Base-by-base conservation (phyloP, 2,329 filamentous ascomycete species). In the Botrytis fabae region DNA sequence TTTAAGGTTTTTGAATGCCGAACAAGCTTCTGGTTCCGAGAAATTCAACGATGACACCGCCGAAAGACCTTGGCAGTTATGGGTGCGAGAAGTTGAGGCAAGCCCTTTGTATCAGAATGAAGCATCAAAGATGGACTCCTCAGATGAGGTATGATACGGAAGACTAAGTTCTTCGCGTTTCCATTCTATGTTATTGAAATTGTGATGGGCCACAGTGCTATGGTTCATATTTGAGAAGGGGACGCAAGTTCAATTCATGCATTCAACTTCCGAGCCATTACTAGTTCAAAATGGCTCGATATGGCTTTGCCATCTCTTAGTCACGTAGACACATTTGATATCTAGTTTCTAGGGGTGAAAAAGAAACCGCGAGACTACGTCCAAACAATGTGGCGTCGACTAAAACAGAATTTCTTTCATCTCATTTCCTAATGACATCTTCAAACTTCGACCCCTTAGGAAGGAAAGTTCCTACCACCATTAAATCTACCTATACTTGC, bases 41-140 rank as follows among this genome's bases (percentile, higher is more conserved):
- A 76, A 76, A 70, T 80, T 81, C 76, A 80, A 76, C 69, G 78
- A 79, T 65, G 73, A 72, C 3, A 78, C 77, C 20, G 75, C 77
- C 71, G 77, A 78, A 65, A 75, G 79, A 68, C 75, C 79, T 40
- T 81, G 80, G 80, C 71, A 70, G 44, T 74, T 81, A 54, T 81
- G 79, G 80, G 73, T 74, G n/a, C 71, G 75, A 40, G 80, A 81
- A 69, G 80, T 80, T 14, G 76, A 79, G 73, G 73, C 70, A 8
- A 75, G 68, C 63, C 73, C 74, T 22, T 73, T 81, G 73, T 81
- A 81, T 69, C 46, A 68, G 20, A 59, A 72, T 9, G 70, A 68
- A 57, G 70, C 40, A 32, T 35, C 22, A 44, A 57, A 59, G 16
- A 57, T 63, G n/a, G 62, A 68, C 35, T 20, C 35, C 32, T 51